These are phyloP conservation scores for Grosmannia clavigera DNA, from an alignment of 2,329 filamentous ascomycete genomes.

Conservation along the genomic window DNA sequence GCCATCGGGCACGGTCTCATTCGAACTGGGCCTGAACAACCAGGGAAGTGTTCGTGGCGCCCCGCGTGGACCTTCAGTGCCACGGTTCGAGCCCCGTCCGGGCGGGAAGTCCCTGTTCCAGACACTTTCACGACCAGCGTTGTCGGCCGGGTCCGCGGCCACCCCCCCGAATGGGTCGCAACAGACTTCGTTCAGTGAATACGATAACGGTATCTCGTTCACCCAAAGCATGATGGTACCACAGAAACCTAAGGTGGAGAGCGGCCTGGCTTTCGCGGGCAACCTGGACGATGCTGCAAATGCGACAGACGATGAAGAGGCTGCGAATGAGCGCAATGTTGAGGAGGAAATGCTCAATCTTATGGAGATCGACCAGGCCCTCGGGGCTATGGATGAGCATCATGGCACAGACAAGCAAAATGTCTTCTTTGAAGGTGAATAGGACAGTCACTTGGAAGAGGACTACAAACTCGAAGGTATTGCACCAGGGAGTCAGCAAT, in stretches of 20 bases:
- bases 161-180: neutral
- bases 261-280: slow-evolving; percentile 36
- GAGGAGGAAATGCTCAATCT: slow-evolving; percentile 53
- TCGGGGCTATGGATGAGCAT: slow-evolving; percentile 41
- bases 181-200: slow-evolving; percentile 11
- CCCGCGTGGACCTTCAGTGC: slow-evolving; percentile 17
- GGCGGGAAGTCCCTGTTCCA: slow-evolving; percentile 7
- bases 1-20: slow-evolving; percentile 28
- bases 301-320: slow-evolving; percentile 32
- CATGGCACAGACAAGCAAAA: slow-evolving; percentile 26
- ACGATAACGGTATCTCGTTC: slow-evolving; percentile 16
- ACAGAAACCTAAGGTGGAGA: slow-evolving; percentile 5
- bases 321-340: slow-evolving; percentile 35
- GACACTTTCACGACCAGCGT: neutral
- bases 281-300: slow-evolving; percentile 42
- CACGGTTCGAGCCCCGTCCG: neutral
- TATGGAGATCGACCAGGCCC: slow-evolving; percentile 50
- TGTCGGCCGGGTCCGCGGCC: neutral
- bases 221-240: slow-evolving; percentile 15
- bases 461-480: neutral
- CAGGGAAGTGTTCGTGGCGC: slow-evolving; percentile 12
- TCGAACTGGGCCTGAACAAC: slow-evolving; percentile 37
- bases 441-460: slow-evolving; percentile 2
- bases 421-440: slow-evolving; percentile 14
- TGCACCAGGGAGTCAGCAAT: neutral